phyloP scores from a whole-genome alignment of 495 filamentous ascomycete species.

The Penicillium macrosclerotiorum region DNA sequence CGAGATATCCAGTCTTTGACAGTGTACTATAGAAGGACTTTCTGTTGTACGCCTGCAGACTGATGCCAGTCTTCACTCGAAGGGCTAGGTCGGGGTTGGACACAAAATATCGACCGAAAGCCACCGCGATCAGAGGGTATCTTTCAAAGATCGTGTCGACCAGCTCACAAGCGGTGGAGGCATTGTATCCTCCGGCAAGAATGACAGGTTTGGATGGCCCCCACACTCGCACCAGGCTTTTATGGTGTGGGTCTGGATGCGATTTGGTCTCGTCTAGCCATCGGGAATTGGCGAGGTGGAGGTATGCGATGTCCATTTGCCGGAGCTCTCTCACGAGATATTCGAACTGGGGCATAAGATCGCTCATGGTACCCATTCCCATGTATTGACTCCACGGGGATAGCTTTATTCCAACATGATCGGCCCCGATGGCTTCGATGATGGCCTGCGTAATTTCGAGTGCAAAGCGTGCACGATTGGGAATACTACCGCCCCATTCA shows the following conservation, averaged over 20 bases:
- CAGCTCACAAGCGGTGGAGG: constrained; percentile 38
- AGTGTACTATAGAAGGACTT: constrained; percentile 5
- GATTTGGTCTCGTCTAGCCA: constrained; percentile 38
- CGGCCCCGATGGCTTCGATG: constrained; percentile 55
- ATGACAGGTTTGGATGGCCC: constrained; percentile 49
- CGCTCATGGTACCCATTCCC: constrained; percentile 61
- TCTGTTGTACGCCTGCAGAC: constrained; percentile 11
- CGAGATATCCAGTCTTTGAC: constrained; percentile 7
- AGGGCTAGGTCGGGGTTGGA: constrained; percentile 65
- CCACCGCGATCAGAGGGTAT: constrained; percentile 45
- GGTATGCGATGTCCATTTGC: constrained; percentile 53
- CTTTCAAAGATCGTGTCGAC: constrained; percentile 50
- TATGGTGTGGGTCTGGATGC: constrained; percentile 40
- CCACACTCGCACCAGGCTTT: no score
- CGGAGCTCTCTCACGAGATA: constrained; percentile 49
- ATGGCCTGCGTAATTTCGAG: constrained; percentile 60
- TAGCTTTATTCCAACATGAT: constrained; percentile 56
- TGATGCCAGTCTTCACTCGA: constrained; percentile 46
- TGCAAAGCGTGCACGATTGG: constrained; percentile 60
- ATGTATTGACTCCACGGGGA: constrained; percentile 62
- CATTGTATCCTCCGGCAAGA: constrained; percentile 54
- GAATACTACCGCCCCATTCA: constrained; percentile 64
- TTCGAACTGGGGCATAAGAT: constrained; percentile 59
- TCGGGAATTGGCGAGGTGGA: constrained; percentile 59
- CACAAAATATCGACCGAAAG: constrained; percentile 65